These are phyloP conservation scores for Corniculantispora saksenae DNA, from an alignment of 2,329 filamentous ascomycete species.

Conservation along the genomic window DNA sequence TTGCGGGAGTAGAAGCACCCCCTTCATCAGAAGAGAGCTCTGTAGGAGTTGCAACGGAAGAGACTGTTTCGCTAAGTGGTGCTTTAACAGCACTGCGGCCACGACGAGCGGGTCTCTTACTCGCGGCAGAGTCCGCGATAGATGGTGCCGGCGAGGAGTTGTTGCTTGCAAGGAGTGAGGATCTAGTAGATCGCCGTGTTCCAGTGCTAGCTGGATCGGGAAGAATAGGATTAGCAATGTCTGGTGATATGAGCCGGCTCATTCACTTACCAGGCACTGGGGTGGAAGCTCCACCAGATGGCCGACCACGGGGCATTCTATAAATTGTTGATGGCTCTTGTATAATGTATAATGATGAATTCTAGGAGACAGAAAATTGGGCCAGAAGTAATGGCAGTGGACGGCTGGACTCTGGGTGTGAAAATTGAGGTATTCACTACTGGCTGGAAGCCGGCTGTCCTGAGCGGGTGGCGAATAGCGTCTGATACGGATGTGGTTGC, in stretches of 20 bases:
- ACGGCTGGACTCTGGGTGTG: background rate
- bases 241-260: background rate
- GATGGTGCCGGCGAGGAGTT: slow-evolving; percentile 13
- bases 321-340: background rate
- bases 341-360: no score
- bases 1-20: slow-evolving; percentile 38
- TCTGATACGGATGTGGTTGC: background rate
- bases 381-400: background rate
- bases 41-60: slow-evolving; percentile 33
- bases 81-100: background rate
- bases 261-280: slow-evolving; percentile 4
- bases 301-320: slow-evolving; percentile 5
- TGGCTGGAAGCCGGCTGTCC: background rate
- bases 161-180: slow-evolving; percentile 11
- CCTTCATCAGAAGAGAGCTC: slow-evolving; percentile 33
- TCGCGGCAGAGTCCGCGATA: background rate
- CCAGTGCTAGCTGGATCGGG: background rate
- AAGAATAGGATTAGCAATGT: background rate
- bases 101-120: background rate
- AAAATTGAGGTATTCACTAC: background rate
- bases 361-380: background rate
- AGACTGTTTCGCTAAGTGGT: slow-evolving; percentile 31
- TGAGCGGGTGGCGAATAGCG: background rate
- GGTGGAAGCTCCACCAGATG: background rate
- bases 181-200: slow-evolving; percentile 5